Conservation (phyloP, 129 eudicot genomes). For the carrot (Daucus carota) region DNA sequence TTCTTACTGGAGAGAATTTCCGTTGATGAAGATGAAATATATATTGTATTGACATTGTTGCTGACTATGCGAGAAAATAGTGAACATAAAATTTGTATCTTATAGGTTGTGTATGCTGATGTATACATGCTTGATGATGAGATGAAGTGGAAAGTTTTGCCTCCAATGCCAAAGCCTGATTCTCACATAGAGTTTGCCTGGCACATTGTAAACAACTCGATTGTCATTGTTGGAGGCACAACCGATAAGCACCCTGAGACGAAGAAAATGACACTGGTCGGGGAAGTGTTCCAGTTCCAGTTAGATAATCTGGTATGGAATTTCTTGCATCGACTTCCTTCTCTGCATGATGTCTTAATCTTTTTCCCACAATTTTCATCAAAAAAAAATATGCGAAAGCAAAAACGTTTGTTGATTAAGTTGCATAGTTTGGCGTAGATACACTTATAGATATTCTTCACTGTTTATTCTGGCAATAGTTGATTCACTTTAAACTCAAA, state of each 20-base stretch:
- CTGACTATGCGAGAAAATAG: background rate
- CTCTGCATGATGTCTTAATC: background rate
- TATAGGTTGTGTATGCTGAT: slow-evolving; percentile 60
- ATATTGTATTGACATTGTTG: background rate
- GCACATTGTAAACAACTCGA: slow-evolving; percentile 55
- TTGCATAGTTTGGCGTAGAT: background rate
- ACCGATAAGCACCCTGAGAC: slow-evolving; percentile 67
- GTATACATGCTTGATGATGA: slow-evolving; percentile 65
- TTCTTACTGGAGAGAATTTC: background rate
- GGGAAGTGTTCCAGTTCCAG: slow-evolving; percentile 59
- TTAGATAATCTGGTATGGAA: slow-evolving; percentile 22
- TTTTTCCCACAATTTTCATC: background rate
- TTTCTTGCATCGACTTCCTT: background rate
- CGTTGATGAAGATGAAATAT: background rate
- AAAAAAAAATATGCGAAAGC: background rate
- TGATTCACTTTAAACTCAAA: background rate
- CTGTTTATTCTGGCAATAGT: background rate
- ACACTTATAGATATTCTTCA: background rate
- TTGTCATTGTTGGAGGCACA: slow-evolving; percentile 68
- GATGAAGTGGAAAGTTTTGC: slow-evolving; percentile 53
- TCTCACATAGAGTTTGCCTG: slow-evolving; percentile 77
- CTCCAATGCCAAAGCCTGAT: slow-evolving; percentile 77
- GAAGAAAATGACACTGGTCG: slow-evolving; percentile 72
- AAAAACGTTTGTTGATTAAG: background rate
- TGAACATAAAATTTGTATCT: slow-evolving; percentile 9